Evolutionary conservation across 202 grass and related monocot species (phyloP).

Genomic region (Setaria italica): DNA sequence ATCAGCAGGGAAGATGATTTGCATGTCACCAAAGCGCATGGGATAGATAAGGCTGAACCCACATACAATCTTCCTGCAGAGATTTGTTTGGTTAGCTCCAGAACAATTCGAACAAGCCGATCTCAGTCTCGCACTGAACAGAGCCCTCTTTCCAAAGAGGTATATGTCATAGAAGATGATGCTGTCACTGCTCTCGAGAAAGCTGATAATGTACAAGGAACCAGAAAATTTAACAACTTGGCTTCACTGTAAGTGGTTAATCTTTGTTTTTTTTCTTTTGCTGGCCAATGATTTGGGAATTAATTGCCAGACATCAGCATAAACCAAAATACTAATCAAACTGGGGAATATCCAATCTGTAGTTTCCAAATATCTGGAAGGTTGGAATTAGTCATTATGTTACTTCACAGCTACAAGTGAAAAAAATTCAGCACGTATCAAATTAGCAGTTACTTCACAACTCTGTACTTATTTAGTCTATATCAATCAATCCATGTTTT

Average conservation of each 20-base stretch:
- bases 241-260: conserved; percentile 61
- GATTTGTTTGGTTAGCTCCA: conserved; percentile 53
- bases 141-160: conserved; percentile 74
- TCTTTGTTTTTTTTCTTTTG: conserved; percentile 22
- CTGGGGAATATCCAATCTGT: conserved; percentile 22
- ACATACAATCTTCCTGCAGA: conserved; percentile 50
- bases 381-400: conserved; percentile 14
- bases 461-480: conserved; percentile 33
- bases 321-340: conserved; percentile 26
- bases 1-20: conserved; percentile 61
- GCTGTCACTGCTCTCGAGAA: conserved; percentile 42
- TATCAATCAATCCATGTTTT: conserved; percentile 21
- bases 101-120: conserved; percentile 43
- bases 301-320: conserved; percentile 27
- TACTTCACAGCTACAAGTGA: conserved; percentile 39
- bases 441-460: background rate
- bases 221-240: conserved; percentile 57
- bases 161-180: conserved; percentile 73
- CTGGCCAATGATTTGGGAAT: conserved; percentile 13
- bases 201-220: conserved; percentile 44
- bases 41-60: conserved; percentile 37
- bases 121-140: conserved; percentile 36
- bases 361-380: conserved; percentile 21
- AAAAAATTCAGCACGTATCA: conserved; percentile 1
- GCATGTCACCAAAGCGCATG: conserved; percentile 37